Evolutionary conservation across 2,329 filamentous ascomycete genomes (phyloP).

Genomic region (Phaeosphaeriaceae sp.): DNA sequence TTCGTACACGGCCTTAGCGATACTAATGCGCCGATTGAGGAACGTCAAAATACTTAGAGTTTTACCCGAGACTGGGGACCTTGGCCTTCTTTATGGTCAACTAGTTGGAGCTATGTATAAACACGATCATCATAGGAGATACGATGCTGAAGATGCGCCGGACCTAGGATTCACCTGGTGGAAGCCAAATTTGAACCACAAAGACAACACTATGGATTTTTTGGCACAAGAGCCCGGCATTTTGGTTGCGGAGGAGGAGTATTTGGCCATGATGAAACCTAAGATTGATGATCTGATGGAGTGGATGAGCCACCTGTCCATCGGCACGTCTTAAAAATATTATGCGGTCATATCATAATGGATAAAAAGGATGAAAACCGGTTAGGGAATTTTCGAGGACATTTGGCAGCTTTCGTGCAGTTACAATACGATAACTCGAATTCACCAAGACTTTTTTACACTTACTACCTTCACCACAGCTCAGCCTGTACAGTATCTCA

Average conservation of each 20-base stretch:
- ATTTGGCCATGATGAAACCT: slow-evolving; percentile 47
- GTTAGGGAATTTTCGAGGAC: no score
- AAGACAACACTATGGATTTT: slow-evolving; percentile 38
- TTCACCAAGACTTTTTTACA: no score
- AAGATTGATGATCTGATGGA: slow-evolving; percentile 43
- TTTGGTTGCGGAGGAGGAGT: slow-evolving; percentile 44
- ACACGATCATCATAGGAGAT: slow-evolving; percentile 50
- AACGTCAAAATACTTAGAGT: slow-evolving; percentile 45
- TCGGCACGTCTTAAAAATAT: no score
- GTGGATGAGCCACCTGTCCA: no score
- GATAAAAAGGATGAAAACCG: no score
- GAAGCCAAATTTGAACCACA: slow-evolving; percentile 44
- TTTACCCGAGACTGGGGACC: slow-evolving; percentile 28
- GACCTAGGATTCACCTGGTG: slow-evolving; percentile 48
- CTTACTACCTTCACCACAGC: no score
- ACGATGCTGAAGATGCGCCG: slow-evolving; percentile 37
- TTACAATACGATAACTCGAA: no score
- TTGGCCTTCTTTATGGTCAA: slow-evolving; percentile 29
- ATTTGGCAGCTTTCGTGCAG: no score
- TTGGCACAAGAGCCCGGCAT: slow-evolving; percentile 32
- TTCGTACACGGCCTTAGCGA: slow-evolving; percentile 10
- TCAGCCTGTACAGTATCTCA: no score
- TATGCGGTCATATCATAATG: no score
- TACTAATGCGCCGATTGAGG: slow-evolving; percentile 27
- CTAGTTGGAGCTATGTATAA: slow-evolving; percentile 50